Evolutionary conservation across 208 protist genomes (phyloP).

Genomic region (Acanthamoeba triangularis): DNA sequence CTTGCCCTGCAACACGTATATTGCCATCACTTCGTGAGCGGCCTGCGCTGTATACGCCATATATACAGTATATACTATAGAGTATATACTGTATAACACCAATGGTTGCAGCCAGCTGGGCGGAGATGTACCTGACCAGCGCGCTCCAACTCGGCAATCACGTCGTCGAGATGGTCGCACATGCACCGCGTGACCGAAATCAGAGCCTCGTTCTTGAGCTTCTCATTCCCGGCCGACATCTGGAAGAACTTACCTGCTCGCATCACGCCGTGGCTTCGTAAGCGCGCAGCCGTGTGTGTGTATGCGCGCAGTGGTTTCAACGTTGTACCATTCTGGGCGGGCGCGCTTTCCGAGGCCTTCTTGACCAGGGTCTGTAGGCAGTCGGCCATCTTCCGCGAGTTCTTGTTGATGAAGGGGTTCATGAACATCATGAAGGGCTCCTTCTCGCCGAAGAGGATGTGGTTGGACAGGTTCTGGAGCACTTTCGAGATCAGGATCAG

Average conservation of each 20-base stretch:
- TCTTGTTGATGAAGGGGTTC: slow-evolving; percentile 61
- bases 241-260: slow-evolving; percentile 38
- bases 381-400: slow-evolving; percentile 19
- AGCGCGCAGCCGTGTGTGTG: too few relatives aligned
- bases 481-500: slow-evolving; percentile 57
- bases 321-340: background rate
- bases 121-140: background rate
- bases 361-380: slow-evolving; percentile 59
- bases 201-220: slow-evolving; percentile 41
- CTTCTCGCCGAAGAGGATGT: slow-evolving; percentile 60
- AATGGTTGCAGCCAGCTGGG: background rate
- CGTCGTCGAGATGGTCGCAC: slow-evolving; percentile 1
- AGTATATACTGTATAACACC: too few relatives aligned
- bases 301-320: background rate
- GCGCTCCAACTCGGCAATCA: background rate
- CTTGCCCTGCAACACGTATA: background rate
- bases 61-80: too few relatives aligned
- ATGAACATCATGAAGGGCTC: slow-evolving; percentile 76
- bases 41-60: background rate
- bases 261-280: background rate
- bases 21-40: background rate
- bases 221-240: background rate
- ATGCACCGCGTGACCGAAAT: background rate
- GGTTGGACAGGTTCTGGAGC: slow-evolving; percentile 70
- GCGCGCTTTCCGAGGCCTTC: background rate